phyloP scores from a whole-genome alignment of 2,329 filamentous ascomycete genomes.

The Exophiala mesophila region DNA sequence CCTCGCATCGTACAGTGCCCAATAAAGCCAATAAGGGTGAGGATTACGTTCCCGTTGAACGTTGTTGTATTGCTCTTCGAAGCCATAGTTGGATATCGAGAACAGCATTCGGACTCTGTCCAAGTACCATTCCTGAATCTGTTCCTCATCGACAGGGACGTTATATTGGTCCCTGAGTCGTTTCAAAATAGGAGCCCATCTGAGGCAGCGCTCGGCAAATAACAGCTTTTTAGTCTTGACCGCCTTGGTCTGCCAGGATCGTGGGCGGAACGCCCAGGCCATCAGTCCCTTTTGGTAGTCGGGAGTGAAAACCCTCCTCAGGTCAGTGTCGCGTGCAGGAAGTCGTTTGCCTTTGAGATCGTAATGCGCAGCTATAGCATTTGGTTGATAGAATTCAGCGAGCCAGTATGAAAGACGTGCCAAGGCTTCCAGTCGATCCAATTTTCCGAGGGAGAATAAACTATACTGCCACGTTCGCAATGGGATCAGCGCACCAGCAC shows the following conservation, averaged over 20 bases:
- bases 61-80: neutral
- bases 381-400: conserved; percentile 16
- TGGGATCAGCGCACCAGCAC: conserved; percentile 40
- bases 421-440: conserved; percentile 14
- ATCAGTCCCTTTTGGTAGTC: conserved; percentile 45
- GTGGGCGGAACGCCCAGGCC: conserved; percentile 44
- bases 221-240: conserved; percentile 5
- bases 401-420: conserved; percentile 19
- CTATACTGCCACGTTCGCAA: conserved; percentile 53
- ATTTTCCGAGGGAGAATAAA: conserved; percentile 51
- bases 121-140: conserved; percentile 15
- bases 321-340: conserved; percentile 12
- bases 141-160: conserved; percentile 13
- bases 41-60: conserved; percentile 8
- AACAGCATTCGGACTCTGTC: conserved; percentile 14
- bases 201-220: conserved; percentile 19
- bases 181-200: conserved; percentile 20
- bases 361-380: conserved; percentile 12
- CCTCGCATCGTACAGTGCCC: conserved; percentile 18
- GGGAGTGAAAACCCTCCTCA: conserved; percentile 40
- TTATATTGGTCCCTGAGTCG: conserved; percentile 16
- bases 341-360: neutral
- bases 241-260: too few species aligned
- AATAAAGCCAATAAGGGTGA: conserved; percentile 7
- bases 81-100: neutral